Conservation (phyloP, 2,329 filamentous ascomycete species). For the Colletotrichum falcatum region DNA sequence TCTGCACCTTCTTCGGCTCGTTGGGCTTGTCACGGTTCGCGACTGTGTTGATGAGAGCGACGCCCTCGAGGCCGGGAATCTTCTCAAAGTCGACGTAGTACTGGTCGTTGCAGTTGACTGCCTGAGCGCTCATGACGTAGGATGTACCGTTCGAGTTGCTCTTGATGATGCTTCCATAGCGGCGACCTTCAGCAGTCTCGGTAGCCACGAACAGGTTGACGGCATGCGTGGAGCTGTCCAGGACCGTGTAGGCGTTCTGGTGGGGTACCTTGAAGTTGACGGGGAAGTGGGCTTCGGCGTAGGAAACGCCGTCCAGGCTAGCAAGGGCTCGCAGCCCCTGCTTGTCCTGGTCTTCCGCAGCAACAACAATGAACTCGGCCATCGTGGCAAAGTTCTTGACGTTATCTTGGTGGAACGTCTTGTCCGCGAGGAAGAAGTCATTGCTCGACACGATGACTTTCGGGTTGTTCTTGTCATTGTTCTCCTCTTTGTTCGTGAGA, state of each 20-base stretch:
- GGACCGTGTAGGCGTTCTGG: conserved; percentile 88
- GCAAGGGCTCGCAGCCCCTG: conserved; percentile 81
- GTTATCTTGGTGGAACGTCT: conserved; percentile 72
- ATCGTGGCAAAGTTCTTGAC: conserved; percentile 92
- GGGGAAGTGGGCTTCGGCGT: conserved; percentile 88
- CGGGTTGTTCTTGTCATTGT: conserved; percentile 72
- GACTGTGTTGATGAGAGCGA: conserved; percentile 88
- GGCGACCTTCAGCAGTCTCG: conserved; percentile 70
- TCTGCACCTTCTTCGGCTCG: conserved; percentile 83
- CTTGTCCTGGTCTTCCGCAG: conserved; percentile 76
- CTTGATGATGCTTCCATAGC: conserved; percentile 92
- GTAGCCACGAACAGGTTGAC: conserved; percentile 94
- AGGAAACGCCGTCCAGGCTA: conserved; percentile 85
- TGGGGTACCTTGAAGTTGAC: conserved; percentile 83
- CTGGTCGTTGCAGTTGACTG: conserved; percentile 81
- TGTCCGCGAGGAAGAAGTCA: conserved; percentile 78
- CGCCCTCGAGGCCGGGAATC: conserved; percentile 90
- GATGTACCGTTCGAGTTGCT: conserved; percentile 98
- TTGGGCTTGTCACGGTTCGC: conserved; percentile 76
- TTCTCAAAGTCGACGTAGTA: conserved; percentile 97
- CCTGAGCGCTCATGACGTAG: conserved; percentile 85
- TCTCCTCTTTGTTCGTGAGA: conserved; percentile 67
- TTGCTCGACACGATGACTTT: conserved; percentile 81
- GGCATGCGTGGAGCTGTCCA: conserved; percentile 94
- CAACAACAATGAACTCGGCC: conserved; percentile 95